phyloP scores from a whole-genome alignment of 2,329 filamentous ascomycete species.

The Myotisia sp. region DNA sequence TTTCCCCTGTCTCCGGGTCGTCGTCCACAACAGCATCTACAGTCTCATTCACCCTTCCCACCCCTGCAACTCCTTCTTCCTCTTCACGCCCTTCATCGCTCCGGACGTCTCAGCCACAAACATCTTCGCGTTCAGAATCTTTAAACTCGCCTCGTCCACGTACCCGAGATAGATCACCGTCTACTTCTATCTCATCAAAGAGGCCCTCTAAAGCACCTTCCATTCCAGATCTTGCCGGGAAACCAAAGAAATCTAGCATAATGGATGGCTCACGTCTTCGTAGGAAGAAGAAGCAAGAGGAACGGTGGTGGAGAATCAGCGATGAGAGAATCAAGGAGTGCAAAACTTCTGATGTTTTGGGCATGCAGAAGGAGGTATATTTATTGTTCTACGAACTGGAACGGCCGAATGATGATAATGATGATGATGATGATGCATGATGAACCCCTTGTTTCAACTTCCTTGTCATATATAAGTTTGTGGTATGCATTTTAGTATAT shows the following conservation, averaged over 20 bases:
- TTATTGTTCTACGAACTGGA: slow-evolving; percentile 90
- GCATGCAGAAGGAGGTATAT: slow-evolving; percentile 93
- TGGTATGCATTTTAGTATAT: background rate
- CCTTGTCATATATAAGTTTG: background rate
- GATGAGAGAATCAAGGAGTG: slow-evolving; percentile 94
- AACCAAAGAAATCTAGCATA: slow-evolving; percentile 3
- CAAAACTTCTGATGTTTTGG: slow-evolving; percentile 77
- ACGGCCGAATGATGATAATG: slow-evolving; percentile 24
- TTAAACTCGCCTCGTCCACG: no score
- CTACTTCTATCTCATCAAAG: slow-evolving; percentile 1
- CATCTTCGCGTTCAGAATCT: background rate
- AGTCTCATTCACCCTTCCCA: slow-evolving; percentile 11
- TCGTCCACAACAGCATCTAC: slow-evolving; percentile 24
- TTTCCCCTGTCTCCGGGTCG: slow-evolving; percentile 18
- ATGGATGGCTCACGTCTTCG: slow-evolving; percentile 9
- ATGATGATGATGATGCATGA: background rate
- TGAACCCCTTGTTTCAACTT: no score
- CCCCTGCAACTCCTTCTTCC: slow-evolving; percentile 4
- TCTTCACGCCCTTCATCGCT: slow-evolving; percentile 11
- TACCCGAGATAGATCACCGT: background rate
- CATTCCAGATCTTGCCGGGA: background rate
- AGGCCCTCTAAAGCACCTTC: background rate
- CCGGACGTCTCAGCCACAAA: slow-evolving; percentile 1
- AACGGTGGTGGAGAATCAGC: slow-evolving; percentile 95
- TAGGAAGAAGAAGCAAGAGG: slow-evolving; percentile 46